A percentile compares a stretch with the other conserved stretches of the same genome.
Conservation (phyloP, 176 grass and related monocot genomes). For the Phragmites australis region DNA sequence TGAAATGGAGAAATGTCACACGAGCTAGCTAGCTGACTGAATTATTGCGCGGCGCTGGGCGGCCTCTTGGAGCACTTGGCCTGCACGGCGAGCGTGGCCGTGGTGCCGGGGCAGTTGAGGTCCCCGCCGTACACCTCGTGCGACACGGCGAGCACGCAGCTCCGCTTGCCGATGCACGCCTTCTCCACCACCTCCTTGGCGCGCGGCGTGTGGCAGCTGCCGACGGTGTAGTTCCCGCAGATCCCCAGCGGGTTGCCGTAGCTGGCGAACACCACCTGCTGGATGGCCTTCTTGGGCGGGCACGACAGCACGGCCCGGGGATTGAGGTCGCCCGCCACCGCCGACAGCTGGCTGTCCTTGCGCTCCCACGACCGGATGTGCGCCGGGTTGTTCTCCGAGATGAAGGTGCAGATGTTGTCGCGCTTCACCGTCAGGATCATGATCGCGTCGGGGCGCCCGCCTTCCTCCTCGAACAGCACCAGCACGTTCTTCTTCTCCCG, state of each 20-base stretch:
- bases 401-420: slow-evolving; percentile 90
- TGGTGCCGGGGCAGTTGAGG: slow-evolving; percentile 64
- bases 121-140: slow-evolving; percentile 60
- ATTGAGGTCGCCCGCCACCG: slow-evolving; percentile 35
- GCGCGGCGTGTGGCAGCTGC: slow-evolving; percentile 64
- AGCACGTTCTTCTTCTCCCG: slow-evolving; percentile 59
- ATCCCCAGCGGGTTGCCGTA: slow-evolving; percentile 76
- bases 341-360: slow-evolving; percentile 50
- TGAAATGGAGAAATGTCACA: background rate
- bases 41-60: slow-evolving; percentile 42
- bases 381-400: slow-evolving; percentile 63
- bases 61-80: slow-evolving; percentile 81
- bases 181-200: slow-evolving; percentile 56
- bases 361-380: slow-evolving; percentile 57
- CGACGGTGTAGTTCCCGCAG: slow-evolving; percentile 81
- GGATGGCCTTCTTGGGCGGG: slow-evolving; percentile 65
- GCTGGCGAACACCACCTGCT: slow-evolving; percentile 74
- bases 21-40: background rate
- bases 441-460: slow-evolving; percentile 59
- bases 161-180: slow-evolving; percentile 67
- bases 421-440: slow-evolving; percentile 81
- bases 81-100: slow-evolving; percentile 75
- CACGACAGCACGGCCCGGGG: slow-evolving; percentile 49
- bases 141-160: slow-evolving; percentile 50
- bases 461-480: slow-evolving; percentile 76